These are phyloP conservation scores for Musa acuminata DNA, from an alignment of 176 grass and related monocot genomes.

Conservation along the genomic window DNA sequence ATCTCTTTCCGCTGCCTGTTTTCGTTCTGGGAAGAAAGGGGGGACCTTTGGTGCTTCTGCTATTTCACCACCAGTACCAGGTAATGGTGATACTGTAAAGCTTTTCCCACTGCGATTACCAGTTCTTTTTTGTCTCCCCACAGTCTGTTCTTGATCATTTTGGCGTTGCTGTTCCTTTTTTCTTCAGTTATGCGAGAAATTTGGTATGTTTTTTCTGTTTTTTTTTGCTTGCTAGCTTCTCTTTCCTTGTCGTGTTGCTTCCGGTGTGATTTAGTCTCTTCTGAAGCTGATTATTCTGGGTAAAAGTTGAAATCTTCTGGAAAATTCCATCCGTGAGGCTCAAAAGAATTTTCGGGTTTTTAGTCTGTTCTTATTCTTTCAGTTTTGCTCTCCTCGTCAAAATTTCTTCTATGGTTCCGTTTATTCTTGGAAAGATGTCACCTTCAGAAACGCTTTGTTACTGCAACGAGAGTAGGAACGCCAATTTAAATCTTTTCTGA, in stretches of 20 bases:
- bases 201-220: background rate
- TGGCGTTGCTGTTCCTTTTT: background rate
- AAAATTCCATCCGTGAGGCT: background rate
- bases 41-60: conserved; percentile 7
- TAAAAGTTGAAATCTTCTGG: background rate
- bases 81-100: background rate
- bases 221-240: background rate
- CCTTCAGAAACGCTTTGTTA: background rate
- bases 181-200: background rate
- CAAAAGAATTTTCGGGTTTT: background rate
- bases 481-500: background rate
- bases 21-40: background rate
- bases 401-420: background rate
- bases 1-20: background rate
- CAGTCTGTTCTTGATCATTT: background rate
- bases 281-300: background rate
- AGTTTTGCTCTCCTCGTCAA: background rate
- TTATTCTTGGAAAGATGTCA: background rate
- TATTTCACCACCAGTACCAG: background rate
- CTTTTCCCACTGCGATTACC: background rate
- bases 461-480: background rate
- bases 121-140: conserved; percentile 1
- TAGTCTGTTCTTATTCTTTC: background rate
- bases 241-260: background rate
- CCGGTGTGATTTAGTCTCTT: background rate